Base-by-base conservation (phyloP, 306 rosid genomes). In the Arachis stenosperma region DNA sequence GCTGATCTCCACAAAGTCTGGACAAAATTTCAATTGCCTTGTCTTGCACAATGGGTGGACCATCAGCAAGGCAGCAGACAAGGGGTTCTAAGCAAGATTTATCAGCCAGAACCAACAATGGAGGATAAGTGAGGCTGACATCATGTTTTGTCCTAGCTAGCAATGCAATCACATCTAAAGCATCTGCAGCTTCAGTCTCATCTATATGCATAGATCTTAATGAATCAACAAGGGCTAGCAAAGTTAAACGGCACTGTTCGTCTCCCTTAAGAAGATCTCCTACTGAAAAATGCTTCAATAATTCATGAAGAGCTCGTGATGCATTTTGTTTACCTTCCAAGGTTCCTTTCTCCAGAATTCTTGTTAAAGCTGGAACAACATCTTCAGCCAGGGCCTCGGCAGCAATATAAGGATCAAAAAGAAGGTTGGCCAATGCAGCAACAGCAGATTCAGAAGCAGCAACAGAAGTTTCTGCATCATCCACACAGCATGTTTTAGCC, bases 361-460 rank as follows among this genome's bases (percentile, higher is more conserved):
- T 88, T 40, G 86, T 85, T 81, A 94, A 76, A 82, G 97, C 90
- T 61, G 90, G 89, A 82, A 94, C 95, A 74, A 89, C 81, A 75
- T 91, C 98, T 83, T 87, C 92, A 22, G 80, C 82, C 66, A 90
- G 83, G 60, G 92, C 92, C 84, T 88, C 95, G 10, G 87, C 86
- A 58, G 96, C 98, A 80, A 94, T 86, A 73, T 69, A 86, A 57
- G 90, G 81, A 85, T 91, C 88, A 60, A 91, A 89, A 58, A 91
- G 89, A 91, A 94, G 91, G 81, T 94, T 94, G 80, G 98, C 98
- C 72, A 91, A 85, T 43, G 97, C 96, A 81, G 92, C 91, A 77
- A 94, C 88, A 67, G 98, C 98, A 74, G 92, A 89, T 88, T 94
- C 96, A 65, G 90, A 91, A 69, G 98, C 83, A 78, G 82, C 95